Evolutionary conservation across 2,329 filamentous ascomycete species (phyloP).

Genomic region (Trichoderma cornu-damae): DNA sequence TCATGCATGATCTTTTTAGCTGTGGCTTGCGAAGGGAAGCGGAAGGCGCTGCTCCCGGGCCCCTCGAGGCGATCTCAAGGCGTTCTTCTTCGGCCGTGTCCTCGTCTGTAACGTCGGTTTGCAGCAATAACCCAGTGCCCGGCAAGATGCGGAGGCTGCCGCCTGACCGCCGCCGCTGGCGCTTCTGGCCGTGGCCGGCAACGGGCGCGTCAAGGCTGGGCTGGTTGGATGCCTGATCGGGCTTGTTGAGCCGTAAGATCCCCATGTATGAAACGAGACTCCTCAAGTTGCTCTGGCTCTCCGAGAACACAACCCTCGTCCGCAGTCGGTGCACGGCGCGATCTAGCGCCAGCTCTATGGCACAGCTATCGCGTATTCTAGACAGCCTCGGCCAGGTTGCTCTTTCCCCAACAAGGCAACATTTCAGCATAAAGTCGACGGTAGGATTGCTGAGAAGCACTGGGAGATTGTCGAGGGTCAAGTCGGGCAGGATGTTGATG

Average conservation of each 20-base stretch:
- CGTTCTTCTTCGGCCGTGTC: constrained; percentile 43
- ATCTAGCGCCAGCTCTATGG: constrained; percentile 81
- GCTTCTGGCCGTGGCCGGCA: constrained; percentile 31
- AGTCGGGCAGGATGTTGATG: constrained; percentile 85
- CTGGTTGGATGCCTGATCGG: constrained; percentile 19
- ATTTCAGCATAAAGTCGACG: constrained; percentile 76
- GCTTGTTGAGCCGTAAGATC: constrained; percentile 25
- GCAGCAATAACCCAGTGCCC: constrained; percentile 34
- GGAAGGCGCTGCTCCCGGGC: constrained; percentile 24
- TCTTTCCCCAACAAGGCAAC: constrained; percentile 70
- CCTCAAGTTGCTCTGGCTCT: constrained; percentile 57
- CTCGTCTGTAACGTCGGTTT: constrained; percentile 40
- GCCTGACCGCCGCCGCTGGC: constrained; percentile 46
- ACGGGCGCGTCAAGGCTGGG: constrained; percentile 24
- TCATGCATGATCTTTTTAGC: constrained; percentile 40
- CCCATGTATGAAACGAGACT: constrained; percentile 36
- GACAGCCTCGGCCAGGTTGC: constrained; percentile 90
- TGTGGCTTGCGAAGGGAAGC: constrained; percentile 36
- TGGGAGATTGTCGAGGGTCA: constrained; percentile 68
- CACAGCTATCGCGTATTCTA: constrained; percentile 78
- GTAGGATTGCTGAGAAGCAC: constrained; percentile 79
- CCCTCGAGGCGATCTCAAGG: constrained; percentile 38
- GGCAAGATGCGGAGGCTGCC: constrained; percentile 42
- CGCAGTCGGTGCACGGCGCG: constrained; percentile 64
- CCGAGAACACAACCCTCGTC: constrained; percentile 63